Evolutionary conservation across 2,329 filamentous ascomycete species (phyloP).

Genomic region (Fusarium solani-melongenae): DNA sequence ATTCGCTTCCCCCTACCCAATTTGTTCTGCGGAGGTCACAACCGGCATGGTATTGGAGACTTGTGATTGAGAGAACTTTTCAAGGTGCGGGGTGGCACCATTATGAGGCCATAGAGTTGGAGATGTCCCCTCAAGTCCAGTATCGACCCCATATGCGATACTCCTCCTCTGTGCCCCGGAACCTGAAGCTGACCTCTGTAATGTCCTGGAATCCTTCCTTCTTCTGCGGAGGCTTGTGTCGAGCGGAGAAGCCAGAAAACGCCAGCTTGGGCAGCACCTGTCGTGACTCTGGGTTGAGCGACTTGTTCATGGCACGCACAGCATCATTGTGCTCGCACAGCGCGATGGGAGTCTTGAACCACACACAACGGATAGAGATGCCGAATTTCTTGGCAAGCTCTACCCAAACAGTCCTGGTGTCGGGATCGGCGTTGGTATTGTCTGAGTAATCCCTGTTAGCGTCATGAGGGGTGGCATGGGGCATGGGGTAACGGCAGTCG

Average conservation of each 20-base stretch:
- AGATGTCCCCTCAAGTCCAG: constrained; percentile 68
- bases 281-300: constrained; percentile 87
- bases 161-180: constrained; percentile 76
- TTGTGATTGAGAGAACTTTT: constrained; percentile 16
- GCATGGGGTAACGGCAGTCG: constrained; percentile 19
- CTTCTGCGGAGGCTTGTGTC: constrained; percentile 77
- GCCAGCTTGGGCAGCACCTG: constrained; percentile 80
- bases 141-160: constrained; percentile 79
- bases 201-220: constrained; percentile 90
- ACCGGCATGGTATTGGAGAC: constrained; percentile 4
- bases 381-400: constrained; percentile 75
- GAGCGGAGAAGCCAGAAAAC: constrained; percentile 78
- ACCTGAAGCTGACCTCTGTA: constrained; percentile 78
- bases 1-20: constrained; percentile 24
- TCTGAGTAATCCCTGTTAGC: constrained; percentile 64
- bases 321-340: constrained; percentile 88
- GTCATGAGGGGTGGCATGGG: constrained; percentile 13
- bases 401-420: constrained; percentile 83
- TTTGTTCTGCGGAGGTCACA: not conserved
- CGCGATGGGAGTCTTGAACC: constrained; percentile 78
- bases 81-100: constrained; percentile 33
- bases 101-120: constrained; percentile 17
- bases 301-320: constrained; percentile 75
- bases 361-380: constrained; percentile 85
- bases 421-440: constrained; percentile 91